phyloP scores from a whole-genome alignment of 1,139 yeast species.

The Pichia cactophila region DNA sequence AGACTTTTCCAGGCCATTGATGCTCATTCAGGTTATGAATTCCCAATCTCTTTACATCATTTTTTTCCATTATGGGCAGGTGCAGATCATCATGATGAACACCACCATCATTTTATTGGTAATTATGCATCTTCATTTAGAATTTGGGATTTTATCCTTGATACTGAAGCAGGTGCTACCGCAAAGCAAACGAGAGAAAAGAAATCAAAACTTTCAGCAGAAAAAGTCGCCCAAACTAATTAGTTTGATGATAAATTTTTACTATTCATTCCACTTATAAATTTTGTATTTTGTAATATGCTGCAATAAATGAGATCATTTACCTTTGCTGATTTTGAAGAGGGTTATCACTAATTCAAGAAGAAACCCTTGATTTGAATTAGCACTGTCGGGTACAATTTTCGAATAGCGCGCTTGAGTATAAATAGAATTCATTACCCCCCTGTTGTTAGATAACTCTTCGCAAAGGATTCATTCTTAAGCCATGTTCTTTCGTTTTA shows the following conservation, averaged over 20 bases:
- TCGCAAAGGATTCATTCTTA: neutral
- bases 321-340: too few relatives aligned
- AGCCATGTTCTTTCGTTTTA: neutral
- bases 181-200: slow-evolving; percentile 58
- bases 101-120: slow-evolving; percentile 89
- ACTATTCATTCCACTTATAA: neutral
- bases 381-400: too few relatives aligned
- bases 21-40: slow-evolving; percentile 94
- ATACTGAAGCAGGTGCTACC: slow-evolving; percentile 75
- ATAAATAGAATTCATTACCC: neutral
- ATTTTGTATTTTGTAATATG: neutral
- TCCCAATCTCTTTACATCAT: slow-evolving; percentile 92
- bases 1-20: slow-evolving; percentile 92
- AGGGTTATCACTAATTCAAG: too few relatives aligned
- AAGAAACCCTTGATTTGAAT: neutral
- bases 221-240: slow-evolving; percentile 31
- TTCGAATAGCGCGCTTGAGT: neutral
- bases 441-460: neutral
- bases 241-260: neutral
- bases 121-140: slow-evolving; percentile 90
- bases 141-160: slow-evolving; percentile 82
- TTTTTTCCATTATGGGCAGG: slow-evolving; percentile 96
- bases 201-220: slow-evolving; percentile 46
- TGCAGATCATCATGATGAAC: slow-evolving; percentile 96
- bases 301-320: neutral